Conservation (phyloP, 805 yeast genomes). For the Candida xyloterini region DNA sequence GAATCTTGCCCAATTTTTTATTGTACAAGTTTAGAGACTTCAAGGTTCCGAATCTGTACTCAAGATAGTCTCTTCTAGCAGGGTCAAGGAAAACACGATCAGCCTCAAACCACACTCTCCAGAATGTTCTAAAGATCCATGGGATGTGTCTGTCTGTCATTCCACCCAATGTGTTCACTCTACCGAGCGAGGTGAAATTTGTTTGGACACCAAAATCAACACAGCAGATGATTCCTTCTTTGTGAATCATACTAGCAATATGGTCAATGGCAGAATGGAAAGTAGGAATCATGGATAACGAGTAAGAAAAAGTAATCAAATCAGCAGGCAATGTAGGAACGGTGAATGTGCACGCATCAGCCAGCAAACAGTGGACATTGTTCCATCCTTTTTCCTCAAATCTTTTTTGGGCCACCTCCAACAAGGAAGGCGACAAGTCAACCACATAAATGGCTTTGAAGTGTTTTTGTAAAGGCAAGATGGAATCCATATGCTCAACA, state of each 20-base stretch:
- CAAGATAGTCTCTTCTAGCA: conserved; percentile 78
- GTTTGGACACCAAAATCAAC: conserved; percentile 83
- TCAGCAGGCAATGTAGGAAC: conserved; percentile 57
- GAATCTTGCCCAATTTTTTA: conserved; percentile 64
- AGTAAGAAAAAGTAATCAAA: conserved; percentile 73
- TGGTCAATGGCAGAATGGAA: conserved; percentile 77
- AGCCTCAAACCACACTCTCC: conserved; percentile 87
- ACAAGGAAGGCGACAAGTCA: conserved; percentile 74
- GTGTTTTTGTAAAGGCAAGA: conserved; percentile 43
- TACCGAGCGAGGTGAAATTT: conserved; percentile 58
- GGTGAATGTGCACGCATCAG: conserved; percentile 72
- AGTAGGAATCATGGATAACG: conserved; percentile 82
- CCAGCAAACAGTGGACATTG: conserved; percentile 65
- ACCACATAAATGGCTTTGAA: conserved; percentile 70
- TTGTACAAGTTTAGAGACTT: conserved; percentile 71
- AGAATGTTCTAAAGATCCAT: conserved; percentile 75
- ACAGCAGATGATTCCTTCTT: conserved; percentile 61
- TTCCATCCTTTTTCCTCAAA: conserved; percentile 46
- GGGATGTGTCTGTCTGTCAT: conserved; percentile 66
- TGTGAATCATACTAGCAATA: conserved; percentile 49
- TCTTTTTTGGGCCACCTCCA: conserved; percentile 65
- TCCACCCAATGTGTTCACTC: conserved; percentile 75
- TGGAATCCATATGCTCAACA: conserved; percentile 68
- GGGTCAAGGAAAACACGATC: conserved; percentile 78
- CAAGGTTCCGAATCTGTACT: conserved; percentile 77